These are phyloP conservation scores for Sclerotinia nivalis DNA, from an alignment of 2,329 filamentous ascomycete species.

Conservation along the genomic window DNA sequence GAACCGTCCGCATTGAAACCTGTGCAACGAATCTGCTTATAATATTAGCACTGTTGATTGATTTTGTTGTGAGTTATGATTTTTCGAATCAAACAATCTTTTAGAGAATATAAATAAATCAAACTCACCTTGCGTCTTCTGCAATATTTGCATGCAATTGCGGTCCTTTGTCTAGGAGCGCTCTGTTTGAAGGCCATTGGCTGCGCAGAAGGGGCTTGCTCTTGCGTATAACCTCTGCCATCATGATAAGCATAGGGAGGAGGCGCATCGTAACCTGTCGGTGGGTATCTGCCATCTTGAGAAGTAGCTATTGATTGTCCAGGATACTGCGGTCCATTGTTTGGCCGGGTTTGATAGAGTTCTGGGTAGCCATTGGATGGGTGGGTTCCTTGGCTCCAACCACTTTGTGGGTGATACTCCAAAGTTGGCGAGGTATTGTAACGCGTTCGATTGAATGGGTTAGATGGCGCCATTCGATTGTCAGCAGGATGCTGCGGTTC, in stretches of 20 bases:
- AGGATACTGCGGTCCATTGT: neutral
- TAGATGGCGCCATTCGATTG: neutral
- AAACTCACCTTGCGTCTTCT: slow-evolving; percentile 56
- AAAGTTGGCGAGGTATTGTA: neutral
- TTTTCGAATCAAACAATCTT: neutral
- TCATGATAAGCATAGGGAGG: slow-evolving; percentile 9
- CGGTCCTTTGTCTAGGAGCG: slow-evolving; percentile 60
- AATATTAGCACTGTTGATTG: slow-evolving; percentile 26
- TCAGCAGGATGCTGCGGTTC: neutral
- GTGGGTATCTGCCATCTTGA: neutral
- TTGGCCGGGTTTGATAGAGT: neutral
- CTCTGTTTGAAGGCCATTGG: slow-evolving; percentile 45
- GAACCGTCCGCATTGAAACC: slow-evolving; percentile 68
- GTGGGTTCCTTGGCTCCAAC: neutral
- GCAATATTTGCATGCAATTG: slow-evolving; percentile 62
- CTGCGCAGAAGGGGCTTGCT: neutral
- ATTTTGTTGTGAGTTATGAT: neutral
- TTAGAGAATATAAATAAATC: neutral
- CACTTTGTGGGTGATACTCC: neutral
- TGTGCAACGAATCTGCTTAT: slow-evolving; percentile 68
- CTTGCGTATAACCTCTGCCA: slow-evolving; percentile 31
- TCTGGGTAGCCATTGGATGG: neutral
- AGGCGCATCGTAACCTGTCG: neutral
- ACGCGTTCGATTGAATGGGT: neutral
- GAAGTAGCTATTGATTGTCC: neutral